These are phyloP conservation scores for Saccharomyces hybrid DNA, from an alignment of 1,139 yeast genomes.

Conservation along the genomic window DNA sequence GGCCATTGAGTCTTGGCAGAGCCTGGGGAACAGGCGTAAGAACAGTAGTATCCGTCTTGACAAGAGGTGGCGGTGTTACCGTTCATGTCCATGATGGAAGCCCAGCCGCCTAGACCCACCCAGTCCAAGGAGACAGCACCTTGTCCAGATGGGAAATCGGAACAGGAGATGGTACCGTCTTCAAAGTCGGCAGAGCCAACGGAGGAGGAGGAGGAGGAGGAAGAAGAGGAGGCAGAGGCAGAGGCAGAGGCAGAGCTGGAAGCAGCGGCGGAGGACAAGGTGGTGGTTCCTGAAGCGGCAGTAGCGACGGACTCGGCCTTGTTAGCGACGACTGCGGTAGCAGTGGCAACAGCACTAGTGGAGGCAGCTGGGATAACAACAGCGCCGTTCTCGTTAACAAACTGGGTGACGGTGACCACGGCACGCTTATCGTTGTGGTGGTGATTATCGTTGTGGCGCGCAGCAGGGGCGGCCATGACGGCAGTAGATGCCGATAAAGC, in stretches of 20 bases:
- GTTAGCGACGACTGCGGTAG: constrained; percentile 14
- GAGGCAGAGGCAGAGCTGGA: constrained; percentile 4
- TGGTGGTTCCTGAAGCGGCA: not conserved
- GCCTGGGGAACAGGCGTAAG: constrained; percentile 94
- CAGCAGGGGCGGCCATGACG: constrained; percentile 29
- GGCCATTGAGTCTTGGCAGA: constrained; percentile 99
- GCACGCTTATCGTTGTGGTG: constrained; percentile 47
- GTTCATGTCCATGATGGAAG: constrained; percentile 62
- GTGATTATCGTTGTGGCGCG: constrained; percentile 47
- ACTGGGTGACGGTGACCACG: constrained; percentile 47
- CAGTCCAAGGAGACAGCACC: constrained; percentile 84
- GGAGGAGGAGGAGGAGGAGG: constrained; percentile 17
- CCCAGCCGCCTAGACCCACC: constrained; percentile 84
- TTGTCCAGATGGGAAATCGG: constrained; percentile 76
- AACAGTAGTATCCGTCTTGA: constrained; percentile 85
- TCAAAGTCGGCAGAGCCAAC: constrained; percentile 43
- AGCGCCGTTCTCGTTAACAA: constrained; percentile 36
- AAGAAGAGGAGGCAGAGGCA: constrained; percentile 4
- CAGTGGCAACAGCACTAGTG: constrained; percentile 20
- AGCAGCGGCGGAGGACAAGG: constrained; percentile 5
- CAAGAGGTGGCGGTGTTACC: constrained; percentile 62
- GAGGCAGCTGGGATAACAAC: constrained; percentile 8
- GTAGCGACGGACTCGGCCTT: constrained; percentile 3
- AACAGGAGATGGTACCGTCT: constrained; percentile 74
- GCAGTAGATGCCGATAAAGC: constrained; percentile 17